Evolutionary conservation across 345 rosid species (phyloP).

Genomic region (Anastatica hierochuntica): DNA sequence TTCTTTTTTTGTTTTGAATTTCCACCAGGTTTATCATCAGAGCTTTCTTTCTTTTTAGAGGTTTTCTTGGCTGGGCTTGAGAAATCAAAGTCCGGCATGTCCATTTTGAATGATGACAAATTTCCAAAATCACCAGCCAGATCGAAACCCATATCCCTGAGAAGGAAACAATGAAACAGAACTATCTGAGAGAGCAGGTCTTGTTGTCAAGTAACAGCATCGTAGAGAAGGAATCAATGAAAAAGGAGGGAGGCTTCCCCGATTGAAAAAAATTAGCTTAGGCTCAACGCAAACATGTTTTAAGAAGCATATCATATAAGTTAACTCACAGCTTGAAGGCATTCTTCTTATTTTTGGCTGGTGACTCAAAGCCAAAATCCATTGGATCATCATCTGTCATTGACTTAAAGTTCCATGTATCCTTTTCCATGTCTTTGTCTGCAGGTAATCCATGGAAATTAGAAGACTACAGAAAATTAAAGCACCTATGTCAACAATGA

Average conservation of each 20-base stretch:
- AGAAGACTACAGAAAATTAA: background rate
- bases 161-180: slow-evolving; percentile 7
- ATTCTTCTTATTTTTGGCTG: slow-evolving; percentile 50
- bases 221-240: background rate
- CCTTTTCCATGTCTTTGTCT: slow-evolving; percentile 73
- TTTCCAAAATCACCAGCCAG: slow-evolving; percentile 65
- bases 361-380: slow-evolving; percentile 57
- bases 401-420: slow-evolving; percentile 67
- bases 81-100: slow-evolving; percentile 79
- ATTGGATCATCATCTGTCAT: slow-evolving; percentile 45
- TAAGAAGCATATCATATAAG: background rate
- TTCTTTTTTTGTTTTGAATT: slow-evolving; percentile 34
- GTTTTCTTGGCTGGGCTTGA: slow-evolving; percentile 40
- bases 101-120: slow-evolving; percentile 61
- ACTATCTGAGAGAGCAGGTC: slow-evolving; percentile 11
- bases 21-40: slow-evolving; percentile 36
- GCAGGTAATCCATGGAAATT: slow-evolving; percentile 16
- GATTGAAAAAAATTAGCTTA: background rate
- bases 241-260: background rate
- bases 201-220: slow-evolving; percentile 5
- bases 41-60: slow-evolving; percentile 43
- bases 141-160: slow-evolving; percentile 79
- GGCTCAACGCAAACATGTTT: background rate
- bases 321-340: slow-evolving; percentile 68
- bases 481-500: background rate